Conservation (phyloP, 306 rosid species). For the Hippophae tibetana region DNA sequence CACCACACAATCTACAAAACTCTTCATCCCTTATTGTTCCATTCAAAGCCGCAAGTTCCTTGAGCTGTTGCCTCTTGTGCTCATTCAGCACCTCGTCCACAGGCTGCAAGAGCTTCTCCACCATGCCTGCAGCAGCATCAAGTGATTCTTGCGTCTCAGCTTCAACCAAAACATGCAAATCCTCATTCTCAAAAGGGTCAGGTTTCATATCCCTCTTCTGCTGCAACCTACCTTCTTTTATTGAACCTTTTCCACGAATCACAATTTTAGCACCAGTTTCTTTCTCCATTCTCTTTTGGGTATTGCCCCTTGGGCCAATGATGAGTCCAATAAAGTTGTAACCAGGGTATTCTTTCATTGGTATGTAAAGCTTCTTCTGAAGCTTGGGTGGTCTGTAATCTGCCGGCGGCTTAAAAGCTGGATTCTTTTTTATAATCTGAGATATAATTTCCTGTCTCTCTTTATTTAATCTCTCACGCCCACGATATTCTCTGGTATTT, state of each 20-base stretch:
- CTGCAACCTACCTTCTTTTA: constrained; percentile 89
- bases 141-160: constrained; percentile 81
- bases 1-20: constrained; percentile 89
- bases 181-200: constrained; percentile 89
- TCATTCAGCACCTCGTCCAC: constrained; percentile 97
- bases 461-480: constrained; percentile 73
- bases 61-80: constrained; percentile 95
- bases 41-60: constrained; percentile 92
- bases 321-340: constrained; percentile 92
- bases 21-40: constrained; percentile 98
- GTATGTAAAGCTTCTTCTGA: constrained; percentile 94
- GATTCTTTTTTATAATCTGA: constrained; percentile 82
- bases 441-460: constrained; percentile 96
- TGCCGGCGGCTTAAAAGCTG: constrained; percentile 91
- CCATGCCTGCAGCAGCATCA: constrained; percentile 98
- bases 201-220: constrained; percentile 94
- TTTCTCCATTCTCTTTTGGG: constrained; percentile 97
- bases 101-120: constrained; percentile 94
- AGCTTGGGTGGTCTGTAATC: constrained; percentile 98
- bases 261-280: constrained; percentile 96
- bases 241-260: constrained; percentile 90
- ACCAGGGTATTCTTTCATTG: constrained; percentile 95
- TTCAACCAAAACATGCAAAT: constrained; percentile 94
- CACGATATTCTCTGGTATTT: constrained; percentile 87
- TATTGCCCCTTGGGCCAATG: constrained; percentile 93